Evolutionary conservation across 2,329 filamentous ascomycete genomes (phyloP).

Genomic region (Diplodia seriata): DNA sequence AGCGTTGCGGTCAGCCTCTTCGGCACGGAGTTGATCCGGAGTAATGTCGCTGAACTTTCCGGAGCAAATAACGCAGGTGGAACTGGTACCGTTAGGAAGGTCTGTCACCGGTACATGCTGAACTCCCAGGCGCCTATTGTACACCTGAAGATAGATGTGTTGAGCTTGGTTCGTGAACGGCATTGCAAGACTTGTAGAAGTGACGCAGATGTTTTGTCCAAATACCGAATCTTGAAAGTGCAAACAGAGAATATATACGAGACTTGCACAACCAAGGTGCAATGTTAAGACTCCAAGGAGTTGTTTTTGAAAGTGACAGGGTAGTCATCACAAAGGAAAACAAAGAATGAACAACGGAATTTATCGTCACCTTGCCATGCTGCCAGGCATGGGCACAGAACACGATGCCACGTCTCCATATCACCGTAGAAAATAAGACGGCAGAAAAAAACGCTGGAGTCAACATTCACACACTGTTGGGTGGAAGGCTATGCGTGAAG

Average conservation of each 20-base stretch:
- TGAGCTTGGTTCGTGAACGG: neutral
- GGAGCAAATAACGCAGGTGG: slow-evolving; percentile 4
- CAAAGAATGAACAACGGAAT: neutral
- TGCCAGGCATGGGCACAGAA: neutral
- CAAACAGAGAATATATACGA: neutral
- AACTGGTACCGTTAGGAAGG: neutral
- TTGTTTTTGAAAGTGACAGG: neutral
- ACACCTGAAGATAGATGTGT: slow-evolving; percentile 9
- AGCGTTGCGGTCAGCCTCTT: neutral
- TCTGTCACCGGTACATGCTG: neutral
- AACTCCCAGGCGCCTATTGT: slow-evolving; percentile 11
- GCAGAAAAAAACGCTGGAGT: neutral
- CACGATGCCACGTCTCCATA: neutral
- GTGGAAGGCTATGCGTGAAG: neutral
- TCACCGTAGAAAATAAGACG: neutral
- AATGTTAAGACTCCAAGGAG: neutral
- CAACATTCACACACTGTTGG: neutral
- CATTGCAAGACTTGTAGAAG: neutral
- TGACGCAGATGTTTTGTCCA: neutral
- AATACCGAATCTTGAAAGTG: neutral
- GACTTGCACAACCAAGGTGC: neutral
- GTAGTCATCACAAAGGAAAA: neutral
- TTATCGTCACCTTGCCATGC: neutral
- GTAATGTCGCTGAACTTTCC: slow-evolving; percentile 6
- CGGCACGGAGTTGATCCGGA: neutral